phyloP scores from a whole-genome alignment of 2,329 filamentous ascomycete genomes.

The Sarocladiaceae sp. region DNA sequence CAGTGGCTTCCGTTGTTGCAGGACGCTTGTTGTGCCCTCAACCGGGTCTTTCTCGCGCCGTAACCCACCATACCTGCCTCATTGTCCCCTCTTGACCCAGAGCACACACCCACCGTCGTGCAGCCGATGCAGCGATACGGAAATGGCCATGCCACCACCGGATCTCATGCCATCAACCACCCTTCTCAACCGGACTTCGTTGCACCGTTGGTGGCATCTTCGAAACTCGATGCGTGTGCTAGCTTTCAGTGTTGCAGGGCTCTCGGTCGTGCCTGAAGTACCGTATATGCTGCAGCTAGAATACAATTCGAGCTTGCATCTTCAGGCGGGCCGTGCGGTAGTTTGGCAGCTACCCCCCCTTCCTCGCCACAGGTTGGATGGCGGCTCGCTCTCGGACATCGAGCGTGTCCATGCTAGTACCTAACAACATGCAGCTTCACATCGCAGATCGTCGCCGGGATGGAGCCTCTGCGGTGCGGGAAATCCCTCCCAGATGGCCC shows the following conservation, averaged over 20 bases:
- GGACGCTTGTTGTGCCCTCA: background rate
- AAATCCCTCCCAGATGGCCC: conserved; percentile 1
- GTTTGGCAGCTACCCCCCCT: background rate
- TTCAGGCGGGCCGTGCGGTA: background rate
- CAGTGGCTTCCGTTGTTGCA: conserved; percentile 1
- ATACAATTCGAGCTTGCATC: background rate
- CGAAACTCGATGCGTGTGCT: background rate
- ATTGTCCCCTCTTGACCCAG: background rate
- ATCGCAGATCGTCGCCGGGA: conserved; percentile 7
- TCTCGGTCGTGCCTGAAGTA: too few species aligned
- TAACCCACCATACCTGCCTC: background rate
- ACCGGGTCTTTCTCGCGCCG: conserved; percentile 1
- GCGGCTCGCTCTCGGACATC: too few species aligned
- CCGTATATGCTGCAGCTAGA: background rate
- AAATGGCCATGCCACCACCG: background rate
- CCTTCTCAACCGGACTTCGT: background rate
- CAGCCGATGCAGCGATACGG: background rate
- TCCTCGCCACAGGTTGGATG: background rate
- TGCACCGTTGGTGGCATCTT: too few species aligned
- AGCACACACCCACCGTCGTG: background rate
- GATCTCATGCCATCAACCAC: background rate
- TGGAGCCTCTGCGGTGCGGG: background rate
- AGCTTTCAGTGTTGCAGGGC: background rate
- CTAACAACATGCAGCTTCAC: background rate
- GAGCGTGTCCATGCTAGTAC: background rate